Evolutionary conservation across 2,329 filamentous ascomycete species (phyloP), one percentile per base, ranked within the genome.

Genomic region (Colletotrichum paranaense): DNA sequence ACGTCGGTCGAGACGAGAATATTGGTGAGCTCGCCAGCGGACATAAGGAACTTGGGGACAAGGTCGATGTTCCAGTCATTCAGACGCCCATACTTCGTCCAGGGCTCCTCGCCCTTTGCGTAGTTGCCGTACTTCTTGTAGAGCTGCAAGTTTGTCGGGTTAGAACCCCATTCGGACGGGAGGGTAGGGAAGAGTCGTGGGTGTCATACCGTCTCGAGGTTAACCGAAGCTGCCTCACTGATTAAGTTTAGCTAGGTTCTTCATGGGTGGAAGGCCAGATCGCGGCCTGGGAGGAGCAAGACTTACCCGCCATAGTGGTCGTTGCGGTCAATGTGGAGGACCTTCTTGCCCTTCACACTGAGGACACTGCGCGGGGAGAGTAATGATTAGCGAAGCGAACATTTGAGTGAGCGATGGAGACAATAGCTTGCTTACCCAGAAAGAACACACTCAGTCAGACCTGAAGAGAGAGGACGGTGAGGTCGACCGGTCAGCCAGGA

Each of bases 11-110:
- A 98, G 76, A 98, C 95, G 81, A 99, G 92, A 81, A 99, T 98
- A 86, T 98, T 98, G 83, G 96, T 98, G 82, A 99, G 89, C 87
- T 99, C 96, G 84, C 97, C 97, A 76, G 97, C 98, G 74, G 96
- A 95, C 95, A 99, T 98, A 84, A 99, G 91, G 80, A 99, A 92
- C 90, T 99, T 99, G 78, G 97, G 96, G 62, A 99, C 95, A 75
- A 99, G 90, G 83, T 99, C 97, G 85, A 99, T 97, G 89, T 98
- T 98, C 97, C 97, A 99, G 90, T 98, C 96, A 86, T 98, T 98
- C 82, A 92, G 88, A 74, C 97, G 93, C 79, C 96, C 96, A 84
- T 98, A 98, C 86, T 98, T 95, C 89, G 97, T 96, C 97, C 97
- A 98, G 77, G 96, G 95, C 88, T 98, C 94, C 81, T 95, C 92